Evolutionary conservation across 2,329 filamentous ascomycete species (phyloP), one percentile per base, ranked within the genome.

Genomic region (Alternaria conjuncta): DNA sequence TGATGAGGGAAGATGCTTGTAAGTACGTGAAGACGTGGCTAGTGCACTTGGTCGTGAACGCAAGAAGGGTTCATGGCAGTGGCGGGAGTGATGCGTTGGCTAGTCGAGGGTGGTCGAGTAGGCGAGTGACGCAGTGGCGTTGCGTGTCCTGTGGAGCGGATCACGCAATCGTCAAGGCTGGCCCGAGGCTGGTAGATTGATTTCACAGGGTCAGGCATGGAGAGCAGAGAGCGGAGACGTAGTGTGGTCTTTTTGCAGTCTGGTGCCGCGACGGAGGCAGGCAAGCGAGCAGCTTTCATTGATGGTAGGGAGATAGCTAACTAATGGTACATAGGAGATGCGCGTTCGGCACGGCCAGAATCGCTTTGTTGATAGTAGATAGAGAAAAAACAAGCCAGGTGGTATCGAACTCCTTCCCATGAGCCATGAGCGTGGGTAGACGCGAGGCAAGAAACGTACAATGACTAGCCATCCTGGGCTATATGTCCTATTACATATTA

Each of bases 381-480:
- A 11, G 36, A 41, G 51, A 55, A 26, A 44, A 55, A 30, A 54
- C n/a, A 55, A 44, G 36, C 32, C 53, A 55, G 53, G 53, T 55
- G 53, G 53, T 55, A 55, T 55, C 36, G 18, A 55, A 55, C 53
- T 55, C 53, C 53, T 55, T 44, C 53, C 53, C 53, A 53, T 53
- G 49, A 53, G 49, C 49, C 49, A 25, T 36, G 15, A 9, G 49
- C 49, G 49, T 36, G 20, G 10, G 1, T 41, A 18, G 36, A 41
- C 18, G 21, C 28, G n/a, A 51, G 47, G 28, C 25, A 57, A 46
- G 28, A 50, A 50, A 49, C 15, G 25, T 59, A 59, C 47, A 46
- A 43, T 44, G 57, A 45, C 57, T 45, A 21, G 57, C 57, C 57
- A 54, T 53, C 57, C 57, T 13, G 57, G 57, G 57, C 56, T 49